Conservation (phyloP, 179 eudicot genomes). For the Silene vulgaris region DNA sequence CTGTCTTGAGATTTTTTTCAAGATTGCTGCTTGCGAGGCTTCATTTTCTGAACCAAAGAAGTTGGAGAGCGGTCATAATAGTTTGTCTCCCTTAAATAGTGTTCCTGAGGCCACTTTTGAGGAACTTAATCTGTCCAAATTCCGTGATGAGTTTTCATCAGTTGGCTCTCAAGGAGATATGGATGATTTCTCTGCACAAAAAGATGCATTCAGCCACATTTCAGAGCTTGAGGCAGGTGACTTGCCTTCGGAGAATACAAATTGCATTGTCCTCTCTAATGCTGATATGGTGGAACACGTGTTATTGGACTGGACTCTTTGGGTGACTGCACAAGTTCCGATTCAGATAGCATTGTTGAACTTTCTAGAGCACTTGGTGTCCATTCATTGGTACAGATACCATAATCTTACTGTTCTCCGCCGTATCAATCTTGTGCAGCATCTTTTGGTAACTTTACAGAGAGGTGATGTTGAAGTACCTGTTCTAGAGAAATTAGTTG, state of each 20-base stretch:
- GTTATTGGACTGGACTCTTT: slow-evolving; percentile 95
- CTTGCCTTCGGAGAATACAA: slow-evolving; percentile 77
- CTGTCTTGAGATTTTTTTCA: slow-evolving; percentile 92
- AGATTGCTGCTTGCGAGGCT: slow-evolving; percentile 99
- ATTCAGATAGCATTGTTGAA: slow-evolving; percentile 88
- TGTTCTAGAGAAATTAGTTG: slow-evolving; percentile 90
- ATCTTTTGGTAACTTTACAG: slow-evolving; percentile 85
- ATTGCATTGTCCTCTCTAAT: slow-evolving; percentile 94
- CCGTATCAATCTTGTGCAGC: slow-evolving; percentile 90
- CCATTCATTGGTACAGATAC: slow-evolving; percentile 97
- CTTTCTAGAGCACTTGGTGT: slow-evolving; percentile 95
- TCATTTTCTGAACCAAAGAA: slow-evolving; percentile 89
- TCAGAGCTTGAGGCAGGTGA: slow-evolving; percentile 90
- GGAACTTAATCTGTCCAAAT: slow-evolving; percentile 69
- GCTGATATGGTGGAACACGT: slow-evolving; percentile 99
- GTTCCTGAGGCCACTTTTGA: slow-evolving; percentile 58
- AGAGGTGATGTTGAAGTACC: slow-evolving; percentile 99
- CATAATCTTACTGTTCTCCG: slow-evolving; percentile 96
- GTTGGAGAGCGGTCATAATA: slow-evolving; percentile 38
- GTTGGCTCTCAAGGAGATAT: slow-evolving; percentile 87
- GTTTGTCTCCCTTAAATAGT: slow-evolving; percentile 49
- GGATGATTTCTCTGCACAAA: slow-evolving; percentile 93
- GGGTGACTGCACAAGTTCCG: slow-evolving; percentile 92
- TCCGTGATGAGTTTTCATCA: slow-evolving; percentile 85
- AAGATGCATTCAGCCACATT: slow-evolving; percentile 86